A percentile compares a stretch with the other conserved stretches of the same genome.
Evolutionary conservation across 108 stramenopile species (phyloP).

Genomic region (Pseudonitzschia delicatissima): DNA sequence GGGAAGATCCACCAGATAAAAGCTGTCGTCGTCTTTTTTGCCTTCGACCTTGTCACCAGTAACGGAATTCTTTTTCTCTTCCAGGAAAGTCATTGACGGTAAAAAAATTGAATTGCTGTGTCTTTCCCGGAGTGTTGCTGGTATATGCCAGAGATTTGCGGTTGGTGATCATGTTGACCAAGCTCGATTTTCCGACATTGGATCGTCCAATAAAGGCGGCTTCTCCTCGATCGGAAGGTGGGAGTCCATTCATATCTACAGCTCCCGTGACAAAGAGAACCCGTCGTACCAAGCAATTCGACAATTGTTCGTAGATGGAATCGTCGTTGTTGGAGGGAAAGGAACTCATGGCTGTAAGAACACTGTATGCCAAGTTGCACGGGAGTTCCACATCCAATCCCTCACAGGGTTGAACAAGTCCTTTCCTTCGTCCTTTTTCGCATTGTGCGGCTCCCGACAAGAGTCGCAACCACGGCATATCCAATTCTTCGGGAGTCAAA

Average conservation of each 20-base stretch:
- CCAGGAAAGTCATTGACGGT: constrained; percentile 91
- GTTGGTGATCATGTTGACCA: constrained; percentile 93
- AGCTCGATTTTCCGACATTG: constrained; percentile 90
- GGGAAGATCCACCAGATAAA: constrained; percentile 91
- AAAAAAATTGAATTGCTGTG: constrained; percentile 94
- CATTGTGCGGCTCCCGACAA: constrained; percentile 77
- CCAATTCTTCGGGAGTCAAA: constrained; percentile 39
- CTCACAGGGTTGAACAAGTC: constrained; percentile 19
- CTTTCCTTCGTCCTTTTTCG: constrained; percentile 61
- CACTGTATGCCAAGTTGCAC: constrained; percentile 73
- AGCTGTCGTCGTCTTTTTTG: constrained; percentile 76
- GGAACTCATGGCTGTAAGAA: constrained; percentile 75
- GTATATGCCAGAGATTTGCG: constrained; percentile 90
- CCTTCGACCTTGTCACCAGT: constrained; percentile 76
- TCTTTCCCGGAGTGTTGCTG: constrained; percentile 94
- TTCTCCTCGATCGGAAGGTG: constrained; percentile 79
- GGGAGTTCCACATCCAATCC: constrained; percentile 40
- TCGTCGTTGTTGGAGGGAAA: constrained; percentile 85
- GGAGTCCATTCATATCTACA: constrained; percentile 80
- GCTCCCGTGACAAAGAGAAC: constrained; percentile 87
- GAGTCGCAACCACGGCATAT: constrained; percentile 75
- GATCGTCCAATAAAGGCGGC: constrained; percentile 89
- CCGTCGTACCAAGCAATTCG: constrained; percentile 79
- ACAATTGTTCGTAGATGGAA: constrained; percentile 76
- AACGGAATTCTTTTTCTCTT: constrained; percentile 76